Percentiles rank a stretch among this genome's conserved stretches.
These are phyloP conservation scores for Fusarium sp. DNA, from an alignment of 2,329 filamentous ascomycete genomes.

Conservation along the genomic window DNA sequence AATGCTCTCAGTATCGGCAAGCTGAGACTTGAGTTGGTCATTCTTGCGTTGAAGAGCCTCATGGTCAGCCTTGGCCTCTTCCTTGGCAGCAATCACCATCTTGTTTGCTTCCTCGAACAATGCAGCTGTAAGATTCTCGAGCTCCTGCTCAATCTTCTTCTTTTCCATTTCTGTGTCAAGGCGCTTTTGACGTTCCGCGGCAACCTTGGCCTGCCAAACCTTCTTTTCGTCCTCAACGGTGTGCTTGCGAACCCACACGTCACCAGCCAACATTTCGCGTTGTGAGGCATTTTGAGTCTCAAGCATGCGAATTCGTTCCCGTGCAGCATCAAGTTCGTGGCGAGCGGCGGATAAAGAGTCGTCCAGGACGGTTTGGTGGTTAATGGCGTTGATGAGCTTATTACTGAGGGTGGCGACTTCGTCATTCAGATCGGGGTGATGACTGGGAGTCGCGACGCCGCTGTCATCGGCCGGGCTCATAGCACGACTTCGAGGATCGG, in stretches of 20 bases:
- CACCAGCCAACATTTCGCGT: conserved; percentile 76
- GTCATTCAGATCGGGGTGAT: conserved; percentile 66
- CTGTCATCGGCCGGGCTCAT: conserved; percentile 57
- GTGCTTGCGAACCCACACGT: conserved; percentile 79
- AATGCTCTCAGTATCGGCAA: conserved; percentile 86
- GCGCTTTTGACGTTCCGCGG: conserved; percentile 73
- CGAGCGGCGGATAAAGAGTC: conserved; percentile 85
- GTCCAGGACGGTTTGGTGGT: conserved; percentile 91
- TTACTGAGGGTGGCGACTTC: conserved; percentile 93
- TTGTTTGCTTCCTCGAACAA: conserved; percentile 99
- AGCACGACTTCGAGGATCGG: conserved; percentile 68
- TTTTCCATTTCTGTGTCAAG: conserved; percentile 78
- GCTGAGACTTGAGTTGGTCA: conserved; percentile 84
- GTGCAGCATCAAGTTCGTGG: conserved; percentile 81
- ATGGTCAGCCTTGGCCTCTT: conserved; percentile 86
- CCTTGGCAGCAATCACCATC: conserved; percentile 91
- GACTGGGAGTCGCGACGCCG: conserved; percentile 47
- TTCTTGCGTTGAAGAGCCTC: conserved; percentile 85
- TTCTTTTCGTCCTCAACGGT: conserved; percentile 79
- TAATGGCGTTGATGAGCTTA: conserved; percentile 97
- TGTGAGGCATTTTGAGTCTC: conserved; percentile 74
- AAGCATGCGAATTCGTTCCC: conserved; percentile 72
- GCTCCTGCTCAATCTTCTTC: conserved; percentile 88
- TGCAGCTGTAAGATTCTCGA: conserved; percentile 89
- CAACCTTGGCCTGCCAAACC: conserved; percentile 65